Evolutionary conservation across 106 monocot species (phyloP).

Genomic region (Cymbidium sinense): DNA sequence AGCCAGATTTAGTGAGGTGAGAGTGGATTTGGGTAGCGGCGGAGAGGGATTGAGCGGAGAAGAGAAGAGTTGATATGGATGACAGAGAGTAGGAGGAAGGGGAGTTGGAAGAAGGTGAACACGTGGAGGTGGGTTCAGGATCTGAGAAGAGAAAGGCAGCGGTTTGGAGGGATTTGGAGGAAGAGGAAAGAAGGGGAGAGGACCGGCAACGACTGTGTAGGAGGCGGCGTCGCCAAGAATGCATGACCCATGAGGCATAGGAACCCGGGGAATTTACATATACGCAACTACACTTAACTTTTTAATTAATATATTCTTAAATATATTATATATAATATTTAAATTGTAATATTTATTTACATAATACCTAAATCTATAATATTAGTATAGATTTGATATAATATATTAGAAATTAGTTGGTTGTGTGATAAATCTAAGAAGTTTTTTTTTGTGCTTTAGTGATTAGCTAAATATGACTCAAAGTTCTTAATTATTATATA

Average conservation of each 20-base stretch:
- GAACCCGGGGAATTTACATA: no score
- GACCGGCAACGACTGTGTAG: background rate
- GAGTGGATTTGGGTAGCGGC: constrained; percentile 33
- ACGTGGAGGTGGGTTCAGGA: background rate
- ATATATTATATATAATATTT: no score
- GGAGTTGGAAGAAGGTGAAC: background rate
- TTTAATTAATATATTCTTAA: no score
- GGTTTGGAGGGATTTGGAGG: background rate
- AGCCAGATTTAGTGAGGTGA: constrained; percentile 36
- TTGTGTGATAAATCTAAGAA: no score
- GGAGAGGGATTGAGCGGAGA: constrained; percentile 19
- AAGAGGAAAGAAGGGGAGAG: background rate
- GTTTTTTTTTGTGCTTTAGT: no score
- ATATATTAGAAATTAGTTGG: no score
- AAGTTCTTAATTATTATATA: no score
- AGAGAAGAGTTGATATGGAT: constrained; percentile 11
- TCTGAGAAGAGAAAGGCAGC: background rate
- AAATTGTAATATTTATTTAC: no score
- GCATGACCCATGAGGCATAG: constrained; percentile 6
- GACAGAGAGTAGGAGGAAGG: background rate
- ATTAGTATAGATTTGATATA: no score
- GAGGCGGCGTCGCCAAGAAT: background rate
- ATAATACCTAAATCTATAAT: no score
- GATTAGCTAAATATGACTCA: no score
- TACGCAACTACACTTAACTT: no score